Conservation (phyloP, 2,329 filamentous ascomycete species). For the Aspergillus sergii region DNA sequence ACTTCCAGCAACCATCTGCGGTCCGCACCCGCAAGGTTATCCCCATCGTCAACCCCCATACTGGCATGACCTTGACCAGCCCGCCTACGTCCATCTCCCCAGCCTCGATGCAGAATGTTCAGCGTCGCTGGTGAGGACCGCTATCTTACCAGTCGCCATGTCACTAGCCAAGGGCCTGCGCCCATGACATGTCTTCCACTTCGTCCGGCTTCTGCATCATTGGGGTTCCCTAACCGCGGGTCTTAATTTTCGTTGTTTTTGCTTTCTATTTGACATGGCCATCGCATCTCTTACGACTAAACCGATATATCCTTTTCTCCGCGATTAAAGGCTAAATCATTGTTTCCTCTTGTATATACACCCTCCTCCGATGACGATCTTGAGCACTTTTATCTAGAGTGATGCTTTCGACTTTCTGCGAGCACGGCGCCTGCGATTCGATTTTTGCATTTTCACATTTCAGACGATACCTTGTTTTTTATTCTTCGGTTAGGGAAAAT, state of each 20-base stretch:
- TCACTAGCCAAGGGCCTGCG: slow-evolving; percentile 26
- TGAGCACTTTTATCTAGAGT: slow-evolving; percentile 37
- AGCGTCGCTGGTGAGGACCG: slow-evolving; percentile 44
- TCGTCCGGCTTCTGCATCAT: slow-evolving; percentile 41
- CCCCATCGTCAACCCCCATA: slow-evolving; percentile 94
- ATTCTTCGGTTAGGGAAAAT: slow-evolving; percentile 41
- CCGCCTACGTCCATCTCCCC: slow-evolving; percentile 75
- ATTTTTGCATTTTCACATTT: slow-evolving; percentile 37
- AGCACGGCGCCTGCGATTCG: slow-evolving; percentile 46
- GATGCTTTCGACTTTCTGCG: slow-evolving; percentile 41
- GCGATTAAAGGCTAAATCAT: slow-evolving; percentile 33
- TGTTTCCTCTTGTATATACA: slow-evolving; percentile 38
- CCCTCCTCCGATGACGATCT: slow-evolving; percentile 37
- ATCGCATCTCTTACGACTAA: slow-evolving; percentile 28
- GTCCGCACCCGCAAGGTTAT: slow-evolving; percentile 92
- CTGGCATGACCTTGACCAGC: slow-evolving; percentile 83
- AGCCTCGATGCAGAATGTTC: slow-evolving; percentile 60
- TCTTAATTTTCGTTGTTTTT: slow-evolving; percentile 36
- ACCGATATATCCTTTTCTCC: slow-evolving; percentile 26
- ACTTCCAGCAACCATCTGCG: slow-evolving; percentile 87
- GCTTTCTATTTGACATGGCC: slow-evolving; percentile 34
- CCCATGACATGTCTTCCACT: slow-evolving; percentile 35
- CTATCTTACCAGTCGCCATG: slow-evolving; percentile 26
- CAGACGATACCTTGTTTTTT: slow-evolving; percentile 39
- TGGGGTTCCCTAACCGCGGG: slow-evolving; percentile 37